Conservation (phyloP, 306 rosid genomes). For the Rosa rugosa region DNA sequence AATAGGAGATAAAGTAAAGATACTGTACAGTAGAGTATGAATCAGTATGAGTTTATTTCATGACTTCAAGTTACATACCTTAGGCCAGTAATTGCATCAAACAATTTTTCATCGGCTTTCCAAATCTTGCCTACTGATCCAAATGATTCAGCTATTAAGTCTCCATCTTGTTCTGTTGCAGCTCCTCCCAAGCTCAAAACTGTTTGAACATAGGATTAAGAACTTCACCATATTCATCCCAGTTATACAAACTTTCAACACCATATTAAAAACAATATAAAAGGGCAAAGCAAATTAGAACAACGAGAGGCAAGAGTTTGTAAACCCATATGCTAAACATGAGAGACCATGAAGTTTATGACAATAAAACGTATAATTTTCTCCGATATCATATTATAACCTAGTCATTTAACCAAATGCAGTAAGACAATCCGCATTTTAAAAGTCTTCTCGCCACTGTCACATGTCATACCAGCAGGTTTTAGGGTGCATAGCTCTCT, state of each 20-base stretch:
- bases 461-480: neutral
- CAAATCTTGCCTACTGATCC: constrained; percentile 86
- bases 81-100: constrained; percentile 91
- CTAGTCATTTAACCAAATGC: neutral
- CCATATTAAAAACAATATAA: neutral
- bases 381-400: neutral
- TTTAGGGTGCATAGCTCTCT: neutral
- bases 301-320: neutral
- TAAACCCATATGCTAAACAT: neutral
- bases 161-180: constrained; percentile 80
- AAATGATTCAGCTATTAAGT: constrained; percentile 64
- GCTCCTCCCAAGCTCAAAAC: constrained; percentile 74
- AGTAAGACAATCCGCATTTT: neutral
- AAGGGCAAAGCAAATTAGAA: neutral
- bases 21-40: neutral
- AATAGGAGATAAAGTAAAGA: neutral
- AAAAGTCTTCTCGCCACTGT: neutral
- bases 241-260: neutral
- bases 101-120: constrained; percentile 82
- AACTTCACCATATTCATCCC: constrained; percentile 1
- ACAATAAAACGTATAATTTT: neutral
- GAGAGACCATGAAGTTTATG: neutral
- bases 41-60: neutral
- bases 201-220: constrained; percentile 31
- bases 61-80: constrained; percentile 47